Conservation (phyloP, 31 red algal species). For the Endocladia muricata region DNA sequence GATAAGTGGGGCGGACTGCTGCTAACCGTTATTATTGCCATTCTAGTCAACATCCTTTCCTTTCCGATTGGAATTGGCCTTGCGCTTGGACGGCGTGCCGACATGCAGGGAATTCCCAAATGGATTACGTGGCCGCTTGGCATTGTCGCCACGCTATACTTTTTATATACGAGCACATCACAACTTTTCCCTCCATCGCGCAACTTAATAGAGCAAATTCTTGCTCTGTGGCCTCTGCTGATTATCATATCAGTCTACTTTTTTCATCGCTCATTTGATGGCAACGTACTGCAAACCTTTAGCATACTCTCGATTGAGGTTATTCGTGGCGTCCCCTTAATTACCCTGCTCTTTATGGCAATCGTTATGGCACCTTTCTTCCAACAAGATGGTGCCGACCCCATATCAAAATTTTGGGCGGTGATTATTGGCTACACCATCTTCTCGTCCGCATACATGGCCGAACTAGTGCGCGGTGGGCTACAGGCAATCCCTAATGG, state of each 20-base stretch:
- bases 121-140: too few relatives aligned
- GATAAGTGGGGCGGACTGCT: background rate
- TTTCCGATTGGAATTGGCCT: constrained; percentile 2
- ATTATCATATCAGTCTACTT: background rate
- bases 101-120: too few relatives aligned
- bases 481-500: constrained; percentile 1
- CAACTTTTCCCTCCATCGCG: too few relatives aligned
- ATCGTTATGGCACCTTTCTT: background rate
- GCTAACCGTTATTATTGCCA: background rate
- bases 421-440: background rate
- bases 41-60: background rate
- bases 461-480: constrained; percentile 1
- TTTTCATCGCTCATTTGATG: too few relatives aligned
- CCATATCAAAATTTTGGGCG: background rate
- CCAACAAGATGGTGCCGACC: background rate
- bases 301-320: too few relatives aligned
- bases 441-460: constrained; percentile 1
- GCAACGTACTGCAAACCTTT: too few relatives aligned
- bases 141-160: too few relatives aligned
- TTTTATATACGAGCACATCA: too few relatives aligned
- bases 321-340: background rate
- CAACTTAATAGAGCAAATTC: too few relatives aligned
- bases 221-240: too few relatives aligned
- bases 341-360: background rate
- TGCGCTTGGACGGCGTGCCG: background rate